Evolutionary conservation across 2,329 filamentous ascomycete species (phyloP).

Genomic region (Ophiostoma sp.): DNA sequence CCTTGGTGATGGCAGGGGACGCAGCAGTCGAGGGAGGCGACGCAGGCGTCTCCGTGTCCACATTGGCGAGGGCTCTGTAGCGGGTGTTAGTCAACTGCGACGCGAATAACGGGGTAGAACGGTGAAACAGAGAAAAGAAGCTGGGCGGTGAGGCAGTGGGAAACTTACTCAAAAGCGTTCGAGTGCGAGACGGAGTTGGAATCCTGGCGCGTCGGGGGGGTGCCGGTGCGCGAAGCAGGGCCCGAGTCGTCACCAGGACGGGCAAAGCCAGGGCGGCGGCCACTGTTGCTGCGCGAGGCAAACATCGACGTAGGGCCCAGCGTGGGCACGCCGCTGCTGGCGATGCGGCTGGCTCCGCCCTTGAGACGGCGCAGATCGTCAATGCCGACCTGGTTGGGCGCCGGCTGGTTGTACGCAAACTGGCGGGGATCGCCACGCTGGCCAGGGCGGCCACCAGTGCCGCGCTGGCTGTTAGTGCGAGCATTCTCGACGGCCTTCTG

Average conservation of each 20-base stretch:
- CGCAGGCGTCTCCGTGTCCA: conserved; percentile 58
- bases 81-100: neutral
- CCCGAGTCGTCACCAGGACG: conserved; percentile 78
- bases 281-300: conserved; percentile 83
- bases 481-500: conserved; percentile 73
- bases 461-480: conserved; percentile 53
- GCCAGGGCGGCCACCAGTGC: conserved; percentile 63
- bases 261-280: conserved; percentile 62
- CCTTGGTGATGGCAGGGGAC: conserved; percentile 61
- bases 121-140: neutral
- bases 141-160: neutral
- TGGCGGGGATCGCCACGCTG: conserved; percentile 73
- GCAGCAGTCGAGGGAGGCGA: conserved; percentile 65
- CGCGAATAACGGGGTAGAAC: too few species aligned
- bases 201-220: conserved; percentile 58
- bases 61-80: conserved; percentile 53
- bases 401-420: conserved; percentile 70
- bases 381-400: conserved; percentile 81
- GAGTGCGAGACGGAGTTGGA: conserved; percentile 54
- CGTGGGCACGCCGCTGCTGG: conserved; percentile 55
- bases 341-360: conserved; percentile 51
- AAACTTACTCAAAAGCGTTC: conserved; percentile 87
- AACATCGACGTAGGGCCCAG: conserved; percentile 85
- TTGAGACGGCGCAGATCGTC: conserved; percentile 86
- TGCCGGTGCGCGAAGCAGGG: conserved; percentile 82